Conservation (phyloP, 2,329 filamentous ascomycete genomes). For the Exophiala alcalophila region DNA sequence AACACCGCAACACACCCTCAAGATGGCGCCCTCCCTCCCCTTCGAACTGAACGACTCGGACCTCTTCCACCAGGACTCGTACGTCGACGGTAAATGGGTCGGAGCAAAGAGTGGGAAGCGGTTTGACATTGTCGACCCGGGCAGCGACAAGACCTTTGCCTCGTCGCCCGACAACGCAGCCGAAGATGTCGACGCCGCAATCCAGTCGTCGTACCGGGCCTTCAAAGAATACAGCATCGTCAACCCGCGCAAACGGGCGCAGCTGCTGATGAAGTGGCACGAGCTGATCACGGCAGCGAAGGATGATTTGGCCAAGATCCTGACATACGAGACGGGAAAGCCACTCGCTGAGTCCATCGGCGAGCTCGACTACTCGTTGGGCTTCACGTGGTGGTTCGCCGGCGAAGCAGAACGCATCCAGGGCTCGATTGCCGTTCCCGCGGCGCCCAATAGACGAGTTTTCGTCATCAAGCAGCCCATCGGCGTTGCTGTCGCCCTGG, state of each 20-base stretch:
- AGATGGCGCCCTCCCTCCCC: constrained; percentile 33
- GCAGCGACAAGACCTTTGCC: constrained; percentile 51
- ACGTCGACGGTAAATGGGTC: constrained; percentile 50
- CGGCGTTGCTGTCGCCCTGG: constrained; percentile 64
- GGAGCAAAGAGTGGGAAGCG: constrained; percentile 46
- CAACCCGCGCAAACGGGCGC: constrained; percentile 60
- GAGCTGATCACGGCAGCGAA: constrained; percentile 59
- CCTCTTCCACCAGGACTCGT: constrained; percentile 51
- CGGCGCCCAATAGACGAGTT: constrained; percentile 60
- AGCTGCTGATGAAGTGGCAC: constrained; percentile 65
- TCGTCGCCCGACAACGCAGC: constrained; percentile 49
- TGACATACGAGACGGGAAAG: constrained; percentile 62
- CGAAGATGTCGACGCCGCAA: constrained; percentile 62
- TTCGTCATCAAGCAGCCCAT: constrained; percentile 74
- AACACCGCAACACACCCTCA: too few species aligned
- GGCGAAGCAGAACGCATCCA: constrained; percentile 62
- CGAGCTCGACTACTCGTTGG: constrained; percentile 56
- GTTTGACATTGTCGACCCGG: constrained; percentile 55
- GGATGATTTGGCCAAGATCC: constrained; percentile 61
- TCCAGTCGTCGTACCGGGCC: constrained; percentile 58
- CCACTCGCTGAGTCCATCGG: constrained; percentile 53
- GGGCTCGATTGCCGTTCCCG: constrained; percentile 56
- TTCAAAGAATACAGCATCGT: constrained; percentile 60
- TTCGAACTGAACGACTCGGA: constrained; percentile 48
- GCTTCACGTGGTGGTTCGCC: constrained; percentile 58